Base-by-base conservation (phyloP, 2,329 filamentous ascomycete species). In the Ceratocystis albifundus region DNA sequence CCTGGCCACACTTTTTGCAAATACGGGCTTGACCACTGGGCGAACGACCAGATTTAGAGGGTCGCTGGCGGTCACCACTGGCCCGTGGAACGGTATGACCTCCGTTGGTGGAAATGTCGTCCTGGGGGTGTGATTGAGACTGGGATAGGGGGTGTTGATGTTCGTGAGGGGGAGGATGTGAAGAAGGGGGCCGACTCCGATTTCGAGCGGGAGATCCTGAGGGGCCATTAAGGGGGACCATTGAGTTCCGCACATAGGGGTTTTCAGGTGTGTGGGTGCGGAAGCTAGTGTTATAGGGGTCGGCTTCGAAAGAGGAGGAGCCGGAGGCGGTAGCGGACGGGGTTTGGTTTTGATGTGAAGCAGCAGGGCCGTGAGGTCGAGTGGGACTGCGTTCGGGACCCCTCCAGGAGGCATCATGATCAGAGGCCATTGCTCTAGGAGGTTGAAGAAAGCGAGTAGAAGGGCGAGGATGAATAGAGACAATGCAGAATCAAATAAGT, bases 1-100 rank as follows among this genome's bases (percentile, higher is more conserved):
- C 82, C 75, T 93, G 88, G 70, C 86, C 86, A 74, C 94, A 99
- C 76, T 96, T 96, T 72, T 90, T 92, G 77, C 89, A 93, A 48
- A 83, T 79, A 70, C 88, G 83, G 68, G 83, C 74, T 70, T 83
- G 81, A 48, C 84, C 83, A 72, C 84, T 86, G 59, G 79, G 77
- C 65, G 80, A 80, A 71, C 84, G 79, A 62, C 80, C 70, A 80
- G 78, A 61, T 77, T 79, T 71, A 10, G 20, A 53, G 22, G 57
- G 62, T 32, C 62, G 62, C 61, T 67, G 66, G n/a, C 66, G 66
- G 46, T 67, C 66, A 50, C 32, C 57, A 41, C 66, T 67, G 25
- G 61, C 66, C 32, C 66, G 62, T 8, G 66, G 62, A 6, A 45
- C 25, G 30, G 30, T 44, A 15, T 53, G 44, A 7, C 41, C 62